These are phyloP conservation scores for Centella asiatica DNA, from an alignment of 129 eudicot genomes.

Conservation along the genomic window DNA sequence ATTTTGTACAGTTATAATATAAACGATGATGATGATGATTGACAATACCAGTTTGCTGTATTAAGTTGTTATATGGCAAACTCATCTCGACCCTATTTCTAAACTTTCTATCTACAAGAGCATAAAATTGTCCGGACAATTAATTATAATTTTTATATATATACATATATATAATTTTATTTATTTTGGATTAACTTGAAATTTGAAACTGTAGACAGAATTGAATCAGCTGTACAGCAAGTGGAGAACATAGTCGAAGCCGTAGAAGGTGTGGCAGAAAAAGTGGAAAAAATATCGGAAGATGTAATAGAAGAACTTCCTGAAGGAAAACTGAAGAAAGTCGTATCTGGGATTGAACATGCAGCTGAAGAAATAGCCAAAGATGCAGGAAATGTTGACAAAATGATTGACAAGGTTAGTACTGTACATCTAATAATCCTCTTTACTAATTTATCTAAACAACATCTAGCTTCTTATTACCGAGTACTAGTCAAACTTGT, in stretches of 20 bases:
- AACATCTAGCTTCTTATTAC: too few species aligned
- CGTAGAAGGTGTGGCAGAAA: slow-evolving; percentile 30
- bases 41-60: too few species aligned
- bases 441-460: too few species aligned
- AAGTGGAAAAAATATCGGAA: slow-evolving; percentile 31
- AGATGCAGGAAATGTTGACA: slow-evolving; percentile 19
- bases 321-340: slow-evolving; percentile 22
- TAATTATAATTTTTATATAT: too few species aligned
- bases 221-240: slow-evolving; percentile 14
- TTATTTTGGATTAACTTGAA: neutral
- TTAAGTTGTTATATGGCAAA: neutral
- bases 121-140: too few species aligned
- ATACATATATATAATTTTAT: neutral
- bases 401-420: slow-evolving; percentile 35
- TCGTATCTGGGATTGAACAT: slow-evolving; percentile 15
- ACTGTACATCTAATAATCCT: too few species aligned
- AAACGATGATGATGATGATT: too few species aligned
- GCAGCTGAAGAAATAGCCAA: slow-evolving; percentile 24
- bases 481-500: too few species aligned
- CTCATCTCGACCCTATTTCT: too few species aligned
- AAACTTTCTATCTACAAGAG: too few species aligned
- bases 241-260: slow-evolving; percentile 23
- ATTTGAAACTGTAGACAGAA: slow-evolving; percentile 1
- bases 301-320: slow-evolving; percentile 23
- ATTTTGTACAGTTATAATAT: too few species aligned